These are phyloP conservation scores for Lasiodiplodia hormozganensis DNA, from an alignment of 2,329 filamentous ascomycete species.

Conservation along the genomic window DNA sequence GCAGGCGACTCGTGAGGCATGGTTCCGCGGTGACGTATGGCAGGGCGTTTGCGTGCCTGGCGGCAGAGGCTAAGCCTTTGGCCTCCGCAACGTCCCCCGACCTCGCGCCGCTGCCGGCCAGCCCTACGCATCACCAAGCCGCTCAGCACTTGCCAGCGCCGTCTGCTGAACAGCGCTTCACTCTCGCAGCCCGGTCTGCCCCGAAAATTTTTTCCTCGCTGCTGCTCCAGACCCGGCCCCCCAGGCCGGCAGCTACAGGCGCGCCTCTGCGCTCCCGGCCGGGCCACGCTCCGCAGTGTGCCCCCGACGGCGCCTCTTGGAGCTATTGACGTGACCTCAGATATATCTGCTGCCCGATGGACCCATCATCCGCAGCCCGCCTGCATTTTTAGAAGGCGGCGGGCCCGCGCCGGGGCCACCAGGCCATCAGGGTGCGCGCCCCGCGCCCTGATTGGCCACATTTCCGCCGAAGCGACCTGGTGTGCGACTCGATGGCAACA, in stretches of 20 bases:
- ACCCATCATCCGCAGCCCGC: conserved; percentile 20
- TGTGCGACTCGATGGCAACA: conserved; percentile 23
- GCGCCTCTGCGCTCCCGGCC: neutral
- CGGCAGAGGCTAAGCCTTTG: conserved; percentile 17
- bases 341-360: conserved; percentile 26
- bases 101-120: conserved; percentile 17
- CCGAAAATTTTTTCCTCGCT: conserved; percentile 7
- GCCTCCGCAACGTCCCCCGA: conserved; percentile 16
- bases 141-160: conserved; percentile 3
- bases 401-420: conserved; percentile 15
- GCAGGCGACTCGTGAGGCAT: conserved; percentile 6
- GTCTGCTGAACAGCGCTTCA: conserved; percentile 8
- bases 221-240: neutral
- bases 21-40: neutral
- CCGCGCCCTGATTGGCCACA: conserved; percentile 18
- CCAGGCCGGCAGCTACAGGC: neutral
- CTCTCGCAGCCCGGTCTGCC: neutral
- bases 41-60: neutral
- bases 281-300: conserved; percentile 10
- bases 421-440: conserved; percentile 1
- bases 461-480: conserved; percentile 25
- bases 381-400: conserved; percentile 26
- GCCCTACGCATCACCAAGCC: conserved; percentile 8
- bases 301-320: neutral
- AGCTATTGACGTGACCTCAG: conserved; percentile 21